Percentiles rank a stretch among this genome's conserved stretches.
Conservation (phyloP, 73 alveolate species). For the Blepharisma stoltei region DNA sequence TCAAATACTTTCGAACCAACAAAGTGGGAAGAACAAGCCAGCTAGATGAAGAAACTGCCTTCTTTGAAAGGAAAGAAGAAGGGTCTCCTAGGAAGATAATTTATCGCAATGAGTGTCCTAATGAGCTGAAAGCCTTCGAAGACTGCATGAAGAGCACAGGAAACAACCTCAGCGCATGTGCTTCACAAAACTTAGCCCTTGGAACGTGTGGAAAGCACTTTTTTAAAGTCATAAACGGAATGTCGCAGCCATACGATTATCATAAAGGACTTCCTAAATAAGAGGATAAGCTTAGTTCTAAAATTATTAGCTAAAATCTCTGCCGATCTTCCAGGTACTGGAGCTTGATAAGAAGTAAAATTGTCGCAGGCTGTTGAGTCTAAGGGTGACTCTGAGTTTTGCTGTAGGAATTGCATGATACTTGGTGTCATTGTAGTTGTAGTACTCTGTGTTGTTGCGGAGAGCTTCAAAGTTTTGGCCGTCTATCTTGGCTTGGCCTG, state of each 20-base stretch:
- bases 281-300: too few species aligned
- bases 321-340: too few species aligned
- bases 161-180: conserved; percentile 7
- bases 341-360: background rate
- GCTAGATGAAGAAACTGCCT: conserved; percentile 16
- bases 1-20: conserved; percentile 22
- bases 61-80: conserved; percentile 30
- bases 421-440: background rate
- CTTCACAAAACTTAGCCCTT: conserved; percentile 3
- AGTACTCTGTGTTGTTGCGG: background rate
- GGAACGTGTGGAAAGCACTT: conserved; percentile 29
- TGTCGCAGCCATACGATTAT: conserved; percentile 25
- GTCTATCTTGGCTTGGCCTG: background rate
- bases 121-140: conserved; percentile 26
- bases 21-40: conserved; percentile 30
- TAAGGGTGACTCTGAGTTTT: background rate
- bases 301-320: too few species aligned
- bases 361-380: background rate
- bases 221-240: conserved; percentile 21
- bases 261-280: conserved; percentile 7
- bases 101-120: conserved; percentile 31
- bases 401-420: conserved; percentile 27
- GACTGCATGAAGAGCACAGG: background rate
- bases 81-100: conserved; percentile 24
- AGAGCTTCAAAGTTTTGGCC: conserved; percentile 21